These are phyloP conservation scores for Mycena polygramma DNA, from an alignment of 768 basidiomycete genomes.

Conservation along the genomic window DNA sequence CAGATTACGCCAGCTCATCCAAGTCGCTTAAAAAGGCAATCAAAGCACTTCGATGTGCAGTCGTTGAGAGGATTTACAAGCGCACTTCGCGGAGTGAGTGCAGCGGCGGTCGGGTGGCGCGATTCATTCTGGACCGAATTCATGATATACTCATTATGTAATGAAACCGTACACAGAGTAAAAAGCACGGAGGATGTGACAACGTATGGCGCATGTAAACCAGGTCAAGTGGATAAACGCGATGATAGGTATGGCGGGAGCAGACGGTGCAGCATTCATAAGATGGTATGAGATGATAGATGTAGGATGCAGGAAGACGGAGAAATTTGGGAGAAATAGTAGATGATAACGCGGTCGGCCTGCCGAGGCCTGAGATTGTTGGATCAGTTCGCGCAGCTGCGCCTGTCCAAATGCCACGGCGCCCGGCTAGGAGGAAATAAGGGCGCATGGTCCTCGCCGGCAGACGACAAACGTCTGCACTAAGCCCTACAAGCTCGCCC, in stretches of 20 bases:
- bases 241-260: constrained; percentile 31
- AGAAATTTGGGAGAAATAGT: no score
- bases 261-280: constrained; percentile 4
- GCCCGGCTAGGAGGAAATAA: constrained; percentile 45
- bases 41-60: no score
- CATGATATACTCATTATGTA: background rate
- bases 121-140: no score
- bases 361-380: constrained; percentile 76
- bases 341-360: background rate
- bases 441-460: constrained; percentile 35
- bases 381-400: constrained; percentile 77
- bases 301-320: constrained; percentile 9
- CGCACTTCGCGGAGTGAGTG: no score
- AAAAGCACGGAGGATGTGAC: constrained; percentile 11
- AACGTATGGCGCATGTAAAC: constrained; percentile 26
- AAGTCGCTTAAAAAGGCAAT: no score
- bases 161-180: constrained; percentile 15
- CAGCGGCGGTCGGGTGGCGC: no score
- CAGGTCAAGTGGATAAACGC: constrained; percentile 20
- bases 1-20: no score
- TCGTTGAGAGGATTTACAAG: no score
- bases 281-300: constrained; percentile 11
- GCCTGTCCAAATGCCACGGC: constrained; percentile 59
- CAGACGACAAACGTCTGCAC: constrained; percentile 34
- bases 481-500: constrained; percentile 35